Evolutionary conservation across 345 rosid species (phyloP).

Genomic region (Populus alba): DNA sequence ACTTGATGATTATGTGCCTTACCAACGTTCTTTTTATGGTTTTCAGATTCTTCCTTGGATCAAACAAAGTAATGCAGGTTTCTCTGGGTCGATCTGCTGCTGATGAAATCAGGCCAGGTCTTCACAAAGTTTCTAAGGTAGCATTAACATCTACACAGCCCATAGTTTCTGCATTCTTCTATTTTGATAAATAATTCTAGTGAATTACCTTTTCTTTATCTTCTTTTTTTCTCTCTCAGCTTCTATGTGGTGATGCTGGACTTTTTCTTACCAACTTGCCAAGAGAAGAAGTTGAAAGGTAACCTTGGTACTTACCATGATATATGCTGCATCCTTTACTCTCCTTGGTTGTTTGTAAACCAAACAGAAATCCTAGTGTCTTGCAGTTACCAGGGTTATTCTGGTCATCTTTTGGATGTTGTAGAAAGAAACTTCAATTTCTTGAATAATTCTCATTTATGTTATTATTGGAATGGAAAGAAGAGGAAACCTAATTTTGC

Average conservation of each 20-base stretch:
- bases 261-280: conserved; percentile 74
- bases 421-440: background rate
- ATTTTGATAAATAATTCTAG: background rate
- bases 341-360: background rate
- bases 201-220: background rate
- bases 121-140: conserved; percentile 82
- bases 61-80: conserved; percentile 96
- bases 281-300: conserved; percentile 87
- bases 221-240: conserved; percentile 33
- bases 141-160: background rate
- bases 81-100: conserved; percentile 86
- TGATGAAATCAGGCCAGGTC: conserved; percentile 76
- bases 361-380: background rate
- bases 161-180: background rate
- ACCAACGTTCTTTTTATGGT: background rate
- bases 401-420: background rate
- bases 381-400: background rate
- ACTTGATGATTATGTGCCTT: background rate
- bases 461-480: background rate
- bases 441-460: background rate
- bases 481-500: background rate
- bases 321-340: background rate
- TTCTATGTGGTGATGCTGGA: conserved; percentile 76
- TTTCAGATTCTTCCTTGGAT: conserved; percentile 83
- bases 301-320: background rate